phyloP scores from a whole-genome alignment of 2,329 filamentous ascomycete genomes.

The Bipolaris gigantea region DNA sequence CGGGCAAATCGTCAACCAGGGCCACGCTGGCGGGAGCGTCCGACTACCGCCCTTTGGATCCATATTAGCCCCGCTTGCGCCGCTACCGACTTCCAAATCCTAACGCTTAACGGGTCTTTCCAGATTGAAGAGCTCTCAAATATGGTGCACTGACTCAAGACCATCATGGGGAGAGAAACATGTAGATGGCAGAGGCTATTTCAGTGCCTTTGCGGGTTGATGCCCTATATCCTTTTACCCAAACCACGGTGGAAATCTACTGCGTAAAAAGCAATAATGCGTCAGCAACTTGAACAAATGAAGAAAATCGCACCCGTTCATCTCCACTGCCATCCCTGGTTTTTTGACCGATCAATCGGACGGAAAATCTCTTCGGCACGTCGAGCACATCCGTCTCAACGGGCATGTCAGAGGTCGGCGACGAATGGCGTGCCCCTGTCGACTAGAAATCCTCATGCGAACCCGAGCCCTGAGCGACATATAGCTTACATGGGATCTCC shows the following conservation, averaged over 20 bases:
- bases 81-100: not conserved
- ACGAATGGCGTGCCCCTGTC: not conserved
- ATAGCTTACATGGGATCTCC: constrained; percentile 3
- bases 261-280: not conserved
- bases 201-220: not conserved
- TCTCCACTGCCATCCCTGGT: not conserved
- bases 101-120: not conserved
- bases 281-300: not conserved
- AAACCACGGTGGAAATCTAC: not conserved
- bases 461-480: not conserved
- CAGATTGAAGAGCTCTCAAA: not conserved
- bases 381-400: not conserved
- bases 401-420: not conserved
- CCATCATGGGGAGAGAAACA: not conserved
- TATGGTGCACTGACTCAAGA: not conserved
- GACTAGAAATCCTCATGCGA: not conserved
- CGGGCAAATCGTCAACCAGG: constrained; percentile 2
- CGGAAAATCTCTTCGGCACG: not conserved
- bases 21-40: constrained; percentile 7
- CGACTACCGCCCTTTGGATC: not conserved
- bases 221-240: not conserved
- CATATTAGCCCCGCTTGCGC: constrained; percentile 1
- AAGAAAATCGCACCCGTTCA: not conserved
- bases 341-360: not conserved
- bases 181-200: not conserved